Percentiles rank a stretch among this genome's conserved stretches.
phyloP scores from a whole-genome alignment of 2,329 filamentous ascomycete species.

The Aspergillus brasiliensis region DNA sequence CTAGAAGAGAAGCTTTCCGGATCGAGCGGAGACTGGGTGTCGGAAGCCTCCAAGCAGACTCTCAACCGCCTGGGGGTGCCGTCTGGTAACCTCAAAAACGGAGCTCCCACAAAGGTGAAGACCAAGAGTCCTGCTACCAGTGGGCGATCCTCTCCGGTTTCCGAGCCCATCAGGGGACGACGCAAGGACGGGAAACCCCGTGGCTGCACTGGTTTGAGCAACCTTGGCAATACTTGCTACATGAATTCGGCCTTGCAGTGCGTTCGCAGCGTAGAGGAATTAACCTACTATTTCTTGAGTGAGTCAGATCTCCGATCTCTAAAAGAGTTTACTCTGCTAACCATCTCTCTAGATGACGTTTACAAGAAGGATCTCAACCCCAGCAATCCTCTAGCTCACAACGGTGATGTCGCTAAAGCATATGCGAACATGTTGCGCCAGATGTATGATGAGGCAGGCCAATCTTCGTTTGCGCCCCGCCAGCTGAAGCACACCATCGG shows the following conservation, averaged over 20 bases:
- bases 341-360: conserved; percentile 53
- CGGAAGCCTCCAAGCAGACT: conserved; percentile 50
- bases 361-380: conserved; percentile 82
- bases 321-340: conserved; percentile 6
- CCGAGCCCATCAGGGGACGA: conserved; percentile 67
- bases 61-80: conserved; percentile 55
- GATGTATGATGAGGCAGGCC: conserved; percentile 71
- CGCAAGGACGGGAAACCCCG: conserved; percentile 69
- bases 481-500: conserved; percentile 83
- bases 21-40: conserved; percentile 58
- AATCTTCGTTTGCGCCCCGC: conserved; percentile 72
- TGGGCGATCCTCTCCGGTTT: conserved; percentile 71
- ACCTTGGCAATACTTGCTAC: conserved; percentile 96
- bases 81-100: conserved; percentile 36
- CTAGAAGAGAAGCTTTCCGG: conserved; percentile 69
- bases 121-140: conserved; percentile 48
- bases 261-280: conserved; percentile 86
- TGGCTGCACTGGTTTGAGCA: conserved; percentile 81
- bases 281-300: conserved; percentile 86
- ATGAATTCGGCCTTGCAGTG: conserved; percentile 99
- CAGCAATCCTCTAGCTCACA: conserved; percentile 80
- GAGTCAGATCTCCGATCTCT: conserved; percentile 9
- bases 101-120: conserved; percentile 37
- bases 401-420: conserved; percentile 80
- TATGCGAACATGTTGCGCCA: conserved; percentile 76